phyloP scores from a whole-genome alignment of 805 yeast genomes.

The Metschnikowia continentalis region DNA sequence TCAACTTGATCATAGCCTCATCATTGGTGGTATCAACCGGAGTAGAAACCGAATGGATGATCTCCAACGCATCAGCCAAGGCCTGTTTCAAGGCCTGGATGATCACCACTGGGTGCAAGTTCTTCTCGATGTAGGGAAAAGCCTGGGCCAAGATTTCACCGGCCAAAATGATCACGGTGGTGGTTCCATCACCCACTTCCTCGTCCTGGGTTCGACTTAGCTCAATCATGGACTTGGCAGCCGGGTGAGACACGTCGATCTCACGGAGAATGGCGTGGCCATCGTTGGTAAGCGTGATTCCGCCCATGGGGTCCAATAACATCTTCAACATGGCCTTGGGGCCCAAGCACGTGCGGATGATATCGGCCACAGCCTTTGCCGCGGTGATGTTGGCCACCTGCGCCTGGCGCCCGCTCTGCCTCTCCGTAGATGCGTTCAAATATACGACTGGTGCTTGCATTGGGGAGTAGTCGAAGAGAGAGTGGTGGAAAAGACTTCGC shows the following conservation, averaged over 20 bases:
- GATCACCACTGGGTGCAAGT: conserved; percentile 94
- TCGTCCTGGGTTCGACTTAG: conserved; percentile 96
- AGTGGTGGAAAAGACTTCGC: conserved; percentile 1
- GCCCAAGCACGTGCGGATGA: conserved; percentile 95
- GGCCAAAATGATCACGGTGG: conserved; percentile 93
- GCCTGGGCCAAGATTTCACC: conserved; percentile 96
- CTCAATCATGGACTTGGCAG: conserved; percentile 98
- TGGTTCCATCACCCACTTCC: conserved; percentile 98
- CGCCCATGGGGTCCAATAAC: conserved; percentile 96
- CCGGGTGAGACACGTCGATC: conserved; percentile 97
- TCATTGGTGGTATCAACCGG: conserved; percentile 85
- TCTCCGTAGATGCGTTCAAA: conserved; percentile 75
- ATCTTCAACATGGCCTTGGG: conserved; percentile 99
- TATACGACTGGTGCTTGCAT: conserved; percentile 49
- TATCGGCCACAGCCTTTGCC: conserved; percentile 98
- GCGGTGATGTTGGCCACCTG: conserved; percentile 96
- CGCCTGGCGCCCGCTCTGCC: conserved; percentile 96
- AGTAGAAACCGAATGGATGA: conserved; percentile 75
- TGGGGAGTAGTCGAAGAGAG: conserved; percentile 5
- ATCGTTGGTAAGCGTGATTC: conserved; percentile 93
- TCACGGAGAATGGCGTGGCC: conserved; percentile 98
- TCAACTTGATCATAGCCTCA: conserved; percentile 78
- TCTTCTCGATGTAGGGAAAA: conserved; percentile 89
- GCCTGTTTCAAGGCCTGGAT: conserved; percentile 93
- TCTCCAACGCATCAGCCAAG: conserved; percentile 80